These are phyloP conservation scores for Pythium coloratum DNA, from an alignment of 352 stramenopile genomes.

Conservation along the genomic window DNA sequence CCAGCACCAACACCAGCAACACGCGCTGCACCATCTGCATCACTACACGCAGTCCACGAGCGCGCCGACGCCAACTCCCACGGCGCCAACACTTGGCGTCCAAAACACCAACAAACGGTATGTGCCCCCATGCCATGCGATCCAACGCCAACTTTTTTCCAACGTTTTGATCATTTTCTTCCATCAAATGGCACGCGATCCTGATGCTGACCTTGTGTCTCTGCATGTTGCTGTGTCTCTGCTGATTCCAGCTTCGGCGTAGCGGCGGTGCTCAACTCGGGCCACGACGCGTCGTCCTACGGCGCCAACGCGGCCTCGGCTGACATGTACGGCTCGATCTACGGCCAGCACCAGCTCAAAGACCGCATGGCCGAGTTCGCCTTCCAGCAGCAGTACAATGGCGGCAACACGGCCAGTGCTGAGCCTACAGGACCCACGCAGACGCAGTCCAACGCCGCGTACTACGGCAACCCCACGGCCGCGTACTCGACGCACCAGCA, in stretches of 20 bases:
- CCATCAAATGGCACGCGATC: slow-evolving; percentile 17
- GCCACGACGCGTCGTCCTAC: slow-evolving; percentile 19
- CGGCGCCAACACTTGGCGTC: slow-evolving; percentile 1
- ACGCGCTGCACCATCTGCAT: slow-evolving; percentile 14
- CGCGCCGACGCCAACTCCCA: slow-evolving; percentile 15
- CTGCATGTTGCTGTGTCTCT: background rate
- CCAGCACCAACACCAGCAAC: slow-evolving; percentile 16
- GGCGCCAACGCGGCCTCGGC: slow-evolving; percentile 10
- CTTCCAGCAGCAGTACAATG: slow-evolving; percentile 26
- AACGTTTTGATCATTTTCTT: slow-evolving; percentile 20
- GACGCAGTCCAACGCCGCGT: slow-evolving; percentile 10
- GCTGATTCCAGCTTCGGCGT: slow-evolving; percentile 22
- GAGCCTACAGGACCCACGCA: background rate
- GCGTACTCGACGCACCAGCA: slow-evolving; percentile 16
- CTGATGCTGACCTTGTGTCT: background rate
- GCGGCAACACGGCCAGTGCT: background rate
- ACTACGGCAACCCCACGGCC: background rate
- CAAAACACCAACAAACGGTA: slow-evolving; percentile 26
- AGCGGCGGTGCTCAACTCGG: slow-evolving; percentile 21
- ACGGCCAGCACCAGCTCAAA: slow-evolving; percentile 23
- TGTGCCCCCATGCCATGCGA: background rate
- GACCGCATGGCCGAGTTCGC: slow-evolving; percentile 25
- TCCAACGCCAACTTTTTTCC: background rate
- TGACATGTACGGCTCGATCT: slow-evolving; percentile 24
- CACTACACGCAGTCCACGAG: slow-evolving; percentile 9